These are phyloP conservation scores for Tinospora cordifolia DNA, from an alignment of 164 flowering plant species.

Conservation along the genomic window DNA sequence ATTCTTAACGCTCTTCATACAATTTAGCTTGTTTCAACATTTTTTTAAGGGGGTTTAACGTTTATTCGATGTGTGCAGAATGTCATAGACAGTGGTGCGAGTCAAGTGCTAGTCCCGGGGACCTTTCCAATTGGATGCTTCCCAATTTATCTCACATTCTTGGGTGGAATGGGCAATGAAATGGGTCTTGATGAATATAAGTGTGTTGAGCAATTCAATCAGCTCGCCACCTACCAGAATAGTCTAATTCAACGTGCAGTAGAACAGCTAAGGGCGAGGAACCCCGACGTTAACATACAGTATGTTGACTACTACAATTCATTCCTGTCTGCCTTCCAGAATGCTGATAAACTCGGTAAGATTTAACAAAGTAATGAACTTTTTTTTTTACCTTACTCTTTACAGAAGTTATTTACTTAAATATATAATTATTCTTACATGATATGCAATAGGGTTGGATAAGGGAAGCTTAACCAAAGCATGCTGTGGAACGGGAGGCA, in stretches of 20 bases:
- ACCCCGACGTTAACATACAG: neutral
- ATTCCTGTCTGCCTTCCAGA: neutral
- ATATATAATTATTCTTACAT: too few species aligned
- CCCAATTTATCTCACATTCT: conserved; percentile 5
- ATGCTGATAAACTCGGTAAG: neutral
- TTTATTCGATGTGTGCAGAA: neutral
- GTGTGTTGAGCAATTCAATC: conserved; percentile 22
- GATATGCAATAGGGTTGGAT: neutral
- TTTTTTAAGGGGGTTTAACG: neutral
- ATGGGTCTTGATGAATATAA: conserved; percentile 5
- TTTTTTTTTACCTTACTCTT: too few species aligned
- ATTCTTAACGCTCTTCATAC: too few species aligned
- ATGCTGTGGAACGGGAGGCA: conserved; percentile 9
- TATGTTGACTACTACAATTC: conserved; percentile 15
- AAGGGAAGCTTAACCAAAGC: neutral
- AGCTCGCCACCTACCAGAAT: conserved; percentile 19
- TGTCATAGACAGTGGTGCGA: conserved; percentile 6
- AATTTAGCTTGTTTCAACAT: too few species aligned
- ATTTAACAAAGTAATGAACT: too few species aligned
- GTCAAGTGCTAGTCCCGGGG: conserved; percentile 10
- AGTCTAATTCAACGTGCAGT: conserved; percentile 15
- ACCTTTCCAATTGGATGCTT: conserved; percentile 17
- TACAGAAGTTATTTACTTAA: too few species aligned
- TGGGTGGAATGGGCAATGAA: neutral
- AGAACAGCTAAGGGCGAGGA: neutral